Conservation (phyloP, 2,329 filamentous ascomycete genomes). For the Ceratocystis harringtonii region DNA sequence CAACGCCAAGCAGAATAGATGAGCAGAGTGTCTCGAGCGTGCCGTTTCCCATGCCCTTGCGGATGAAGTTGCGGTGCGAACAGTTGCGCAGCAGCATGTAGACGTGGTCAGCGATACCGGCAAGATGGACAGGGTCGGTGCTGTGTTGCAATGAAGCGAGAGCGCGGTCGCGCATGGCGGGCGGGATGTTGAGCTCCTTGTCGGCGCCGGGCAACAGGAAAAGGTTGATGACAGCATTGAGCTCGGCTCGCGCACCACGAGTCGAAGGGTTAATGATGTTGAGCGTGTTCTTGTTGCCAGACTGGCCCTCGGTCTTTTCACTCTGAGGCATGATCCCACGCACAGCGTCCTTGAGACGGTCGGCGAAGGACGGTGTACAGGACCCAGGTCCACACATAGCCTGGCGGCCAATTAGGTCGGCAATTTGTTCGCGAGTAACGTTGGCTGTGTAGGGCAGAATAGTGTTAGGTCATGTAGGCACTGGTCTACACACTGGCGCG, state of each 20-base stretch:
- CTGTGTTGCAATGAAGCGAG: conserved; percentile 26
- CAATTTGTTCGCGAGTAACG: conserved; percentile 16
- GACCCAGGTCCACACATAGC: conserved; percentile 16
- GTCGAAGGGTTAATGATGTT: conserved; percentile 14
- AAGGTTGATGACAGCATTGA: conserved; percentile 28
- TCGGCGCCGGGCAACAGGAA: conserved; percentile 29
- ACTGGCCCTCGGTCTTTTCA: conserved; percentile 11
- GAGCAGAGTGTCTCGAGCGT: conserved; percentile 36
- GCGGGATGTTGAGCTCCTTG: conserved; percentile 35
- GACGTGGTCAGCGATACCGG: conserved; percentile 32
- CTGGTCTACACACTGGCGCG: background rate
- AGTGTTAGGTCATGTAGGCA: background rate
- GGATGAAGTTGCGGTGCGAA: conserved; percentile 36
- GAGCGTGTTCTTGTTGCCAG: conserved; percentile 16
- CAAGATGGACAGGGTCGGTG: conserved; percentile 27
- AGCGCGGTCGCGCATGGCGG: conserved; percentile 27
- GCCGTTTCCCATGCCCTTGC: conserved; percentile 38
- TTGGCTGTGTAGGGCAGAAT: conserved; percentile 8
- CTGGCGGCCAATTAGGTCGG: conserved; percentile 16
- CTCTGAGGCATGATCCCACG: conserved; percentile 17
- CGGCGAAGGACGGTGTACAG: conserved; percentile 16
- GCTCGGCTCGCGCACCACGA: conserved; percentile 22
- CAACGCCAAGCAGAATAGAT: conserved; percentile 30
- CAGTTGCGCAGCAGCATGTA: conserved; percentile 33
- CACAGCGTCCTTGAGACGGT: conserved; percentile 20